Percentiles rank a stretch among this genome's conserved stretches.
phyloP scores from a whole-genome alignment of 2,329 filamentous ascomycete species.

The Verticillium klebahnii region DNA sequence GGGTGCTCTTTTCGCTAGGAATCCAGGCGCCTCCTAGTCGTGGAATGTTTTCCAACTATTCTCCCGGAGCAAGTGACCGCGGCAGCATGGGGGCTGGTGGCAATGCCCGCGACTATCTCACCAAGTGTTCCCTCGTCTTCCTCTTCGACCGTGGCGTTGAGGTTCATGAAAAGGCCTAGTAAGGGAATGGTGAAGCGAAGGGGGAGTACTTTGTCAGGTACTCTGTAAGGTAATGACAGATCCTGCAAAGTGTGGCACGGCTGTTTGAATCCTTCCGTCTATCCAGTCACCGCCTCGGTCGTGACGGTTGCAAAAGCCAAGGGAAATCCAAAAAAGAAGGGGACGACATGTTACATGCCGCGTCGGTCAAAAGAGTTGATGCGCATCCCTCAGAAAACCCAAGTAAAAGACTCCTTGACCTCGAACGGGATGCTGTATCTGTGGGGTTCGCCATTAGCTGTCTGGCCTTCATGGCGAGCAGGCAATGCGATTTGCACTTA shows the following conservation, averaged over 20 bases:
- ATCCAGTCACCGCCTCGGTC: neutral
- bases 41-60: neutral
- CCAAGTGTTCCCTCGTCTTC: neutral
- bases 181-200: neutral
- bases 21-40: neutral
- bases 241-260: neutral
- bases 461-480: neutral
- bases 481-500: constrained; percentile 5
- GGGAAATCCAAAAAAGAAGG: neutral
- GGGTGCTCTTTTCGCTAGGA: neutral
- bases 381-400: constrained; percentile 46
- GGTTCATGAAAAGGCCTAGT: neutral
- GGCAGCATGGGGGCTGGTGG: neutral
- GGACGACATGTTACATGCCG: neutral
- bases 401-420: constrained; percentile 61
- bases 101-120: neutral
- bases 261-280: neutral
- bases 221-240: neutral
- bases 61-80: neutral
- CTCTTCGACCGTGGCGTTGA: neutral
- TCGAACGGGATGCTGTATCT: constrained; percentile 41
- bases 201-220: neutral
- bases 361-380: neutral
- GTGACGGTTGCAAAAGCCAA: neutral
- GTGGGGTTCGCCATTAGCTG: neutral